These are phyloP conservation scores for Apiospora arundinis DNA, from an alignment of 2,329 filamentous ascomycete species.

Conservation along the genomic window DNA sequence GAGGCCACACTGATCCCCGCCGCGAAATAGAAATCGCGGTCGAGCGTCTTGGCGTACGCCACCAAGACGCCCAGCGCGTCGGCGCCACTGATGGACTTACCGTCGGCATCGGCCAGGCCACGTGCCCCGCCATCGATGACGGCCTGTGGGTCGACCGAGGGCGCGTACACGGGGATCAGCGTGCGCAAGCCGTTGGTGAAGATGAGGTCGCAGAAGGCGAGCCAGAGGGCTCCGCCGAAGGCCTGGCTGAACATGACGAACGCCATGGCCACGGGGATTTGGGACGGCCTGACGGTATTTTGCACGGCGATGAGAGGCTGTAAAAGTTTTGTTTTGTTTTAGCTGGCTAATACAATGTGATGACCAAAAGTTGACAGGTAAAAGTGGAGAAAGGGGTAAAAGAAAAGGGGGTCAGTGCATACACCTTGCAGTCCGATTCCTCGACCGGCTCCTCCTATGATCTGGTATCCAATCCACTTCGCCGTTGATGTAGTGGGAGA, in stretches of 20 bases:
- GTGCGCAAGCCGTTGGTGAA: conserved; percentile 35
- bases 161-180: conserved; percentile 32
- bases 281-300: conserved; percentile 33
- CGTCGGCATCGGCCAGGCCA: conserved; percentile 33
- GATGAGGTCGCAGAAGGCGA: conserved; percentile 36
- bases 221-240: conserved; percentile 33
- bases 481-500: conserved; percentile 31
- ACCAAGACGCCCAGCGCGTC: conserved; percentile 34
- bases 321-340: conserved; percentile 17
- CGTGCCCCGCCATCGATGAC: conserved; percentile 38
- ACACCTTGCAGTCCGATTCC: conserved; percentile 36
- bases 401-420: not conserved
- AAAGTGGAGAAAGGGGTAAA: not conserved
- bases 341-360: too few relatives aligned
- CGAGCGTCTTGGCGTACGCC: conserved; percentile 34
- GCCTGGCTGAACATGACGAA: conserved; percentile 39
- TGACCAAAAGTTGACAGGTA: too few relatives aligned
- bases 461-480: conserved; percentile 38
- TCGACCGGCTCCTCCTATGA: conserved; percentile 35
- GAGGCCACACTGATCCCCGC: conserved; percentile 31
- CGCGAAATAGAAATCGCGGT: conserved; percentile 37
- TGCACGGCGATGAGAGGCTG: conserved; percentile 35
- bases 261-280: conserved; percentile 35
- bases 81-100: conserved; percentile 29
- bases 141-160: conserved; percentile 33